A percentile compares a stretch with the other conserved stretches of the same genome.
Evolutionary conservation across 148 eudicot genomes (phyloP).

Genomic region (Heliosperma pusillum): DNA sequence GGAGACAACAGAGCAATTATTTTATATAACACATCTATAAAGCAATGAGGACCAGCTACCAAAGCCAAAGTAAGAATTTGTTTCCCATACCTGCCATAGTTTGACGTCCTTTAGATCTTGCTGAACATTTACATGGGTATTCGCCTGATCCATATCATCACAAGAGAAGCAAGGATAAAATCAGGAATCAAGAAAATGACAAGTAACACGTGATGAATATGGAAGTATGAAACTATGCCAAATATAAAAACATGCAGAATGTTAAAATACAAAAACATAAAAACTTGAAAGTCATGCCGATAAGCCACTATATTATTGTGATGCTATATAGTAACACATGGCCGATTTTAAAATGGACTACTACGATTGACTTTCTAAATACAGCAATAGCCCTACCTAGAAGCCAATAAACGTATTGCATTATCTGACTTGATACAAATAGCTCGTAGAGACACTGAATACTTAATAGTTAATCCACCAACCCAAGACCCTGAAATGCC

Average conservation of each 20-base stretch:
- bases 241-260: not conserved
- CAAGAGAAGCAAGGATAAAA: not conserved
- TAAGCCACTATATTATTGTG: not conserved
- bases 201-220: not conserved
- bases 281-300: not conserved
- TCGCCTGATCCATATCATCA: slow-evolving; percentile 58
- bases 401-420: not conserved
- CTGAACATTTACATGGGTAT: slow-evolving; percentile 88
- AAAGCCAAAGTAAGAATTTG: not conserved
- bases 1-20: slow-evolving; percentile 13
- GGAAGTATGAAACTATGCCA: not conserved
- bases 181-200: slow-evolving; percentile 9
- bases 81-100: slow-evolving; percentile 80
- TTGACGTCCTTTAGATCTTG: slow-evolving; percentile 93
- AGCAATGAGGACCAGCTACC: not conserved
- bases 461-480: too few relatives aligned
- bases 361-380: not conserved
- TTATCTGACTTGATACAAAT: too few relatives aligned
- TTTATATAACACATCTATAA: not conserved
- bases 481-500: too few relatives aligned
- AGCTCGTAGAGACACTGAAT: too few relatives aligned
- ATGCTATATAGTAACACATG: not conserved
- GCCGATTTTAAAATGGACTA: not conserved
- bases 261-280: not conserved
- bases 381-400: not conserved